Conservation (phyloP, 805 yeast species). For the Candida khao-thaluensis region DNA sequence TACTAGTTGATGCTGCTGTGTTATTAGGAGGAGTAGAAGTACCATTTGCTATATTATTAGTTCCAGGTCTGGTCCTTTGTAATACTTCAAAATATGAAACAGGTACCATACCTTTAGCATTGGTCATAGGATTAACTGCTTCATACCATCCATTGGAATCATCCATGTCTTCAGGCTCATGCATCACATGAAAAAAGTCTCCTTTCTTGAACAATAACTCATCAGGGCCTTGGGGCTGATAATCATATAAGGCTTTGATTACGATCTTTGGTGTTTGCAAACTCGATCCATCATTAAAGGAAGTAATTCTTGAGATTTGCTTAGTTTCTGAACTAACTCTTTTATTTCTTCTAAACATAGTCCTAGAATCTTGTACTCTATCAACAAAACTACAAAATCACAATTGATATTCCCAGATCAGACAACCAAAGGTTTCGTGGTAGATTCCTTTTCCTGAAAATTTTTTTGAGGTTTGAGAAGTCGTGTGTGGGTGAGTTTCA, state of each 20-base stretch:
- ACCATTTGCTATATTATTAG: constrained; percentile 8
- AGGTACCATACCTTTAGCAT: constrained; percentile 84
- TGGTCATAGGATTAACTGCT: constrained; percentile 82
- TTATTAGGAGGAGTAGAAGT: not conserved
- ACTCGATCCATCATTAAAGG: constrained; percentile 18
- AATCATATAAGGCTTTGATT: constrained; percentile 77
- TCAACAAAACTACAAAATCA: not conserved
- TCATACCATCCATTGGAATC: constrained; percentile 67
- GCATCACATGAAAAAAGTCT: constrained; percentile 79
- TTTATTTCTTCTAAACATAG: constrained; percentile 37
- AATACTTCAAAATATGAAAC: constrained; percentile 78
- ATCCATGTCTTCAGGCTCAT: constrained; percentile 24
- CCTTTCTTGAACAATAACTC: constrained; percentile 79
- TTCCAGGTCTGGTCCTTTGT: constrained; percentile 51
- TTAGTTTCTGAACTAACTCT: constrained; percentile 33
- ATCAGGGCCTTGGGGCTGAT: constrained; percentile 74
- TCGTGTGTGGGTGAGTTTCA: constrained; percentile 2
- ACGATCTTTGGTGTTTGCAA: constrained; percentile 71
- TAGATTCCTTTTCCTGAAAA: constrained; percentile 2
- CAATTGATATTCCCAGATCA: not conserved
- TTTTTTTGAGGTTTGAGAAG: constrained; percentile 6
- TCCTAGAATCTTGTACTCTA: not conserved
- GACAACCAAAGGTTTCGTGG: not conserved
- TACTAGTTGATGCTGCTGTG: not conserved
- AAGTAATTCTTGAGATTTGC: constrained; percentile 28